phyloP scores from a whole-genome alignment of 73 alveolate genomes.

The Paramecium sonneborni region DNA sequence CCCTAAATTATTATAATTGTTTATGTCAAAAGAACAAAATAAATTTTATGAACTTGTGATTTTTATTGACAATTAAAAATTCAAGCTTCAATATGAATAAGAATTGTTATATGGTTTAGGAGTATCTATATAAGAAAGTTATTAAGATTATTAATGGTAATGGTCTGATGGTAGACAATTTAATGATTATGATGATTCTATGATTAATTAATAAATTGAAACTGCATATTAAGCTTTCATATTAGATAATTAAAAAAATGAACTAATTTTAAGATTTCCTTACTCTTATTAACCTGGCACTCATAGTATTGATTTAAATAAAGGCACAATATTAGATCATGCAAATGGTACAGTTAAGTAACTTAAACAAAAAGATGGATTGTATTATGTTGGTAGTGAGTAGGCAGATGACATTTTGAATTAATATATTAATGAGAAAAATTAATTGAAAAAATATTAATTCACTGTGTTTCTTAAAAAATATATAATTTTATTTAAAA shows the following conservation, averaged over 20 bases:
- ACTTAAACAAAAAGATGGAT: not conserved
- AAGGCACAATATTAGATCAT: not conserved
- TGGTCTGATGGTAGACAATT: not conserved
- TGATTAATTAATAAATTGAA: not conserved
- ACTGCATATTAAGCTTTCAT: not conserved
- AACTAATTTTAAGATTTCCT: not conserved
- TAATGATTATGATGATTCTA: not conserved
- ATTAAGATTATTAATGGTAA: not conserved
- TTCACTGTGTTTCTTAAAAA: not conserved
- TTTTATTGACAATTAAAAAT: not conserved
- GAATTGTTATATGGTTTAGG: not conserved
- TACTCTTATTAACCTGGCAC: not conserved
- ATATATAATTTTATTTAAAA: not conserved
- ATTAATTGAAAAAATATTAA: not conserved
- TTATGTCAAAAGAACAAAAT: not conserved
- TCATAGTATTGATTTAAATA: not conserved
- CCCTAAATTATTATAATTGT: not conserved
- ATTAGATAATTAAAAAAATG: not conserved
- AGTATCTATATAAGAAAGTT: not conserved
- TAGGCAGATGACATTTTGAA: not conserved
- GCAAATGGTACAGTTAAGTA: not conserved
- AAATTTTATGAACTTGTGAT: not conserved
- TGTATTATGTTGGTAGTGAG: not conserved
- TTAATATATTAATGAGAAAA: not conserved
- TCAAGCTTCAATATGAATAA: not conserved